These are phyloP conservation scores for Yarrowia yakushimensis DNA, from an alignment of 805 yeast species.

Conservation along the genomic window DNA sequence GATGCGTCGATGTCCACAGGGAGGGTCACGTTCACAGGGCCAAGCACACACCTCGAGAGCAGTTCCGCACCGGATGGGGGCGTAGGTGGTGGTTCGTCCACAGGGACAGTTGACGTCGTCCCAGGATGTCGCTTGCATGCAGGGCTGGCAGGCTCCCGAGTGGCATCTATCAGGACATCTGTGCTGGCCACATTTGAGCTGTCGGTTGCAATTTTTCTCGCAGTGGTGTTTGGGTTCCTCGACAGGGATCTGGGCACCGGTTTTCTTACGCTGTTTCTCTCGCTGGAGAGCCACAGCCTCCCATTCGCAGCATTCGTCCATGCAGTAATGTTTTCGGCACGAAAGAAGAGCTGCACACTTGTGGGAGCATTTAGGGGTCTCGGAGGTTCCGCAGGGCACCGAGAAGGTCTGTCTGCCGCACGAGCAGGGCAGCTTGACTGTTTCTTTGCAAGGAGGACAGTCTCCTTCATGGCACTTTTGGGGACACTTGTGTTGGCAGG, in stretches of 20 bases:
- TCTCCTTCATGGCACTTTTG: slow-evolving; percentile 72
- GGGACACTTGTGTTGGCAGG: slow-evolving; percentile 72
- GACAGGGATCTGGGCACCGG: slow-evolving; percentile 46
- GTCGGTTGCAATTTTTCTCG: slow-evolving; percentile 58
- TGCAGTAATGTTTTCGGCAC: slow-evolving; percentile 79
- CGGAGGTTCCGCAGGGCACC: slow-evolving; percentile 61
- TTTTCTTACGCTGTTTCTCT: slow-evolving; percentile 49
- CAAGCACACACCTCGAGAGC: slow-evolving; percentile 58
- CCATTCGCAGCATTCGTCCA: slow-evolving; percentile 62
- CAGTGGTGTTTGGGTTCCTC: slow-evolving; percentile 76
- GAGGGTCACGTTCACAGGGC: slow-evolving; percentile 54
- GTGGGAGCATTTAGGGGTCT: slow-evolving; percentile 58
- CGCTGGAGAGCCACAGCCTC: slow-evolving; percentile 59
- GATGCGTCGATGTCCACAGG: slow-evolving; percentile 71
- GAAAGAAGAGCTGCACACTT: slow-evolving; percentile 72
- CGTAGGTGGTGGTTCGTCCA: slow-evolving; percentile 70
- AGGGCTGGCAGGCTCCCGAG: slow-evolving; percentile 73
- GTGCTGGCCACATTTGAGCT: slow-evolving; percentile 65
- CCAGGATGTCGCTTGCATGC: slow-evolving; percentile 66
- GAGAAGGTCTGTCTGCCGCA: slow-evolving; percentile 54
- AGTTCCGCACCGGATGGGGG: slow-evolving; percentile 85
- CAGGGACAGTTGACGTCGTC: slow-evolving; percentile 78
- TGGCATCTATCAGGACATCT: slow-evolving; percentile 70
- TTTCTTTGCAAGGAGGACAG: slow-evolving; percentile 64
- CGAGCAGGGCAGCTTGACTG: slow-evolving; percentile 52